Base-by-base conservation (phyloP, 2,329 filamentous ascomycete species). In the Dothideomycetes sp. region DNA sequence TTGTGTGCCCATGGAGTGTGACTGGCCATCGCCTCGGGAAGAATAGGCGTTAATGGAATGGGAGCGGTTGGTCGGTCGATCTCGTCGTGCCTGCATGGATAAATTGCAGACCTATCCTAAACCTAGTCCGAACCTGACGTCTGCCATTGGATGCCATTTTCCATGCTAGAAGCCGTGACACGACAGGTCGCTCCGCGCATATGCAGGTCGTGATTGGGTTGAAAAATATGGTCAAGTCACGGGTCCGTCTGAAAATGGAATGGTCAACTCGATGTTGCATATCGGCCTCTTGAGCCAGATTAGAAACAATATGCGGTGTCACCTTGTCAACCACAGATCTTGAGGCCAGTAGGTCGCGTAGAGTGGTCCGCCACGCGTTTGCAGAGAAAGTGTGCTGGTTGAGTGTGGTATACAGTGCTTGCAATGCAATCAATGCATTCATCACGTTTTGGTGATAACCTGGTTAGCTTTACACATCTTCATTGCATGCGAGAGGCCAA, bases 391-490 rank as follows among this genome's bases (percentile, higher is more conserved):
- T 25, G 33, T 40, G 37, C 29, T n/a, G n/a, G n/a, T n/a, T n/a
- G n/a, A n/a, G n/a, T n/a, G n/a, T n/a, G n/a, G n/a, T n/a, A 33
- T 20, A 20, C 32, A 18, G 37, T 33, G 18, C 15, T 25, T 18
- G n/a, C 27, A 32, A 20, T 25, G 37, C 37, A 36, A 42, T 30
- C n/a, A 31, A 25, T 36, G 40, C 40, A 42, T 22, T 24, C 13
- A 29, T 35, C 31, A 41, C 31, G 39, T 32, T 34, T 30, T 35
- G 13, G 35, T 13, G 11, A 23, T 12, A 31, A 39, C 15, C 35
- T 39, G 35, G 35, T 39, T 23, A 39, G 27, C 27, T 25, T 40
- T 19, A 29, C 37, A 40, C 28, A 40, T 40, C 28, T 20, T 40
- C 37, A 40, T n/a, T n/a, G n/a, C n/a, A n/a, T n/a, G n/a, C n/a